Evolutionary conservation across 352 stramenopile genomes (phyloP), one percentile per base, ranked within the genome.

Genomic region (Hyphochytrium catenoides): DNA sequence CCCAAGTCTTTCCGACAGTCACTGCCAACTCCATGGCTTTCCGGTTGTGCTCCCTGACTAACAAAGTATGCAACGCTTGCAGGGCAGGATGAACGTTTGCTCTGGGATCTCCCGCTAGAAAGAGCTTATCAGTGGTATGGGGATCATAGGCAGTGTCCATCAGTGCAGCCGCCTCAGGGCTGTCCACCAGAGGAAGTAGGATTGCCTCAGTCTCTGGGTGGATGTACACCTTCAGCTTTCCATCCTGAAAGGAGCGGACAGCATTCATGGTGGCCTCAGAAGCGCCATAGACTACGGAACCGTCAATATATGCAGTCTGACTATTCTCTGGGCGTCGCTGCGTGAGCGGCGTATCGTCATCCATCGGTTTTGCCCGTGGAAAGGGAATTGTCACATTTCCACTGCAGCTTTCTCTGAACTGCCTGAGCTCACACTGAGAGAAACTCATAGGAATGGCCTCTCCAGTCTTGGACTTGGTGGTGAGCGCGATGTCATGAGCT

Each of bases 71-170:
- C 18, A 38, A 7, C 6, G 9, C 8, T 24, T 31, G 33, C 12
- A 38, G 8, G 33, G 21, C 33, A 7, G 33, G 33, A 24, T 38
- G 26, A 14, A 29, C 33, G 33, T 38, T 38, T 7, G 6, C 33
- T 7, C 33, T 21, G 9, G 7, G 7, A 24, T 38, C 33, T 21
- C 33, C 33, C 7, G 8, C 18, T 7, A 38, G 15, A 11, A 21
- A 24, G 21, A 31, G 33, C 7, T 5, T 14, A 11, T 21, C 5
- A 7, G 33, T 31, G 16, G 26, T 38, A 11, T 14, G 12, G 7
- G 8, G 5, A 5, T 7, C 21, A 21, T 24, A 21, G 16, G 7
- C 33, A 21, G 31, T 38, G 33, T 21, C 21, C 5, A 38, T 8
- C 9, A 7, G 21, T 5, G 9, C 8, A 9, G 12, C 15, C n/a